Evolutionary conservation across 306 rosid genomes (phyloP).

Genomic region (Cicer bijugum): DNA sequence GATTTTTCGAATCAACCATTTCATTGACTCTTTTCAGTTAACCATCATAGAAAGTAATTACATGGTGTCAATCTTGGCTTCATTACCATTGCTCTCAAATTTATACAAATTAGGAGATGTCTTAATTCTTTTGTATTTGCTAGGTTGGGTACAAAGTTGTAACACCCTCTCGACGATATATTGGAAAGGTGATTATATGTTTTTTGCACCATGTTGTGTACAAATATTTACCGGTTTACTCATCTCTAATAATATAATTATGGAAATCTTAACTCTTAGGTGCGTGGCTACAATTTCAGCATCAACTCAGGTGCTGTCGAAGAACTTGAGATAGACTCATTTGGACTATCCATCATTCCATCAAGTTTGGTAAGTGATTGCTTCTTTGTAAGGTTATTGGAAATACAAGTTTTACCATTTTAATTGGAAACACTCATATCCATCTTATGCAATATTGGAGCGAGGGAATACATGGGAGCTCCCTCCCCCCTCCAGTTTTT

Average conservation of each 20-base stretch:
- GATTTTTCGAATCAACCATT: neutral
- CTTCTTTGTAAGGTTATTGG: conserved; percentile 32
- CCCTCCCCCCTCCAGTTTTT: neutral
- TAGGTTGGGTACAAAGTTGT: conserved; percentile 95
- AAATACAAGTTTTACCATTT: conserved; percentile 13
- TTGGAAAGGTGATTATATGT: conserved; percentile 71
- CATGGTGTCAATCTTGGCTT: conserved; percentile 21
- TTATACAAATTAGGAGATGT: neutral
- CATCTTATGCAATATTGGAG: neutral
- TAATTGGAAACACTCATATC: conserved; percentile 13
- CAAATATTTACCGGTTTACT: neutral
- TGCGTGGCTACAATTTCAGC: conserved; percentile 87
- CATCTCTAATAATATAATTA: conserved; percentile 25
- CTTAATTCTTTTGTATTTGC: conserved; percentile 52
- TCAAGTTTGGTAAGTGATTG: conserved; percentile 76
- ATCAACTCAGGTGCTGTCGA: conserved; percentile 83
- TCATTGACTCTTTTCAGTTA: conserved; percentile 21
- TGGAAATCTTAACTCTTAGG: conserved; percentile 54
- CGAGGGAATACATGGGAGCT: neutral
- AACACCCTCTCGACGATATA: conserved; percentile 76
- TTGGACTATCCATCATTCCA: conserved; percentile 85
- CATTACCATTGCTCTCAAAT: conserved; percentile 25
- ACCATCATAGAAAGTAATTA: conserved; percentile 16
- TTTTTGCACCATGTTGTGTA: conserved; percentile 3
- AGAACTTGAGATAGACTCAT: conserved; percentile 91